phyloP scores from a whole-genome alignment of 495 filamentous ascomycete species.

The Xylaria bambusicola region DNA sequence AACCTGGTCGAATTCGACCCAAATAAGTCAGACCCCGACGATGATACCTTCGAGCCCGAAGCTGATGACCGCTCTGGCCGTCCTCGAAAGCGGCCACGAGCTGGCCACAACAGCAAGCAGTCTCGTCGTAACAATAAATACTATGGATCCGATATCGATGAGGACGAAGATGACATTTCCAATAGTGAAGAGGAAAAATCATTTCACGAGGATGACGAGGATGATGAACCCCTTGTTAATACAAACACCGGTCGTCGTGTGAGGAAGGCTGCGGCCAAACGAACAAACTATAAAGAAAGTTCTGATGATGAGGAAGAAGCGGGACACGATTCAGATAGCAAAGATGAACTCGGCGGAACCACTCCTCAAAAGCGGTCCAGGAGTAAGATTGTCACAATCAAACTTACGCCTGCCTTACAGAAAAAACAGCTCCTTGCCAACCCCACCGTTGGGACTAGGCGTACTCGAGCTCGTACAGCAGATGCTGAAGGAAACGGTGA shows the following conservation, averaged over 20 bases:
- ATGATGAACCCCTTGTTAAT: conserved; percentile 62
- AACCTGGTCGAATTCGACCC: conserved; percentile 68
- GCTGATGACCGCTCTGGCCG: conserved; percentile 44
- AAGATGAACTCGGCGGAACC: conserved; percentile 27
- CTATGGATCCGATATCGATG: conserved; percentile 61
- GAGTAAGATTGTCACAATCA: conserved; percentile 34
- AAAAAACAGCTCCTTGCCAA: conserved; percentile 22
- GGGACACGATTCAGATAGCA: conserved; percentile 34
- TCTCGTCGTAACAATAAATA: conserved; percentile 44
- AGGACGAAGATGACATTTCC: conserved; percentile 63
- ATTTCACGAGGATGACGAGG: conserved; percentile 61
- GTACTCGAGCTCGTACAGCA: conserved; percentile 48
- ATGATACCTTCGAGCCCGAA: conserved; percentile 69
- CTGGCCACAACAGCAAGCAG: conserved; percentile 31
- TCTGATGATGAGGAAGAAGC: conserved; percentile 42
- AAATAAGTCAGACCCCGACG: conserved; percentile 81
- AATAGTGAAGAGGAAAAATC: conserved; percentile 62
- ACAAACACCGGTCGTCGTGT: conserved; percentile 67
- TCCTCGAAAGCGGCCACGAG: conserved; percentile 42
- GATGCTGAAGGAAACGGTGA: conserved; percentile 41
- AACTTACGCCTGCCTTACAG: conserved; percentile 24
- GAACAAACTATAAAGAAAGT: conserved; percentile 50
- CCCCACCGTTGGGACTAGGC: conserved; percentile 35
- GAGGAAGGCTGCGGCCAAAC: conserved; percentile 59
- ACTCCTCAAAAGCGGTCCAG: conserved; percentile 26